These are phyloP conservation scores for Achlya hypogyna DNA, from an alignment of 352 stramenopile genomes.

Conservation along the genomic window DNA sequence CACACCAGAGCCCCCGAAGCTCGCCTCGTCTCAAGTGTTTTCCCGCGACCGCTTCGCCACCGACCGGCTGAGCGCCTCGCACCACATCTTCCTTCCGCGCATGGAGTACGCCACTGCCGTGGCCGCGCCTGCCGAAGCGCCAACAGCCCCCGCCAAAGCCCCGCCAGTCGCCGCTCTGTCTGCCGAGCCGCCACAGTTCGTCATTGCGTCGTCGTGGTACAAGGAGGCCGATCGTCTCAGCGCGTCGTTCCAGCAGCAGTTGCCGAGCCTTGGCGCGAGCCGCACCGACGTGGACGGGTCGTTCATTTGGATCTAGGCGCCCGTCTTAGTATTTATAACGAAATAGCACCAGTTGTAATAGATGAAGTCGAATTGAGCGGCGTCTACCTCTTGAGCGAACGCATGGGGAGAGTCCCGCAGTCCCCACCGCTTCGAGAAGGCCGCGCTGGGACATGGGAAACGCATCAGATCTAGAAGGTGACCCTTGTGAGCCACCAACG, in stretches of 20 bases:
- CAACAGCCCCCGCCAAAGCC: not conserved
- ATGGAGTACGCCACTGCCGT: conserved; percentile 9
- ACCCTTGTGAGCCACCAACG: no score
- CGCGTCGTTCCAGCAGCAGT: not conserved
- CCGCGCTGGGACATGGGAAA: no score
- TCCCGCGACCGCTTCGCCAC: not conserved
- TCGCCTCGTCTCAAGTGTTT: not conserved
- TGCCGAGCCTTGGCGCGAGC: not conserved
- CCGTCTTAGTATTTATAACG: not conserved
- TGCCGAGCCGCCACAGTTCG: not conserved
- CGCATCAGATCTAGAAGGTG: no score
- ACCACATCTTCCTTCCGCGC: conserved; percentile 11
- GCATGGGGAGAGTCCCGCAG: no score
- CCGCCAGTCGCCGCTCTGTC: not conserved
- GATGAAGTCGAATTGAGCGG: not conserved
- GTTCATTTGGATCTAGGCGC: not conserved
- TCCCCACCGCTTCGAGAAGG: no score
- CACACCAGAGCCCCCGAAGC: not conserved
- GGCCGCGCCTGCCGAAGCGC: not conserved
- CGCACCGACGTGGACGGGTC: not conserved
- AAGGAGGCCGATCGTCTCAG: conserved; percentile 18
- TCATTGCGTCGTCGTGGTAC: conserved; percentile 20
- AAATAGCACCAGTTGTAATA: no score
- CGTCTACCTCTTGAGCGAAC: no score
- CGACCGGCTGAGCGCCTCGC: conserved; percentile 11